Base-by-base conservation (phyloP, 257 asterid species). In the Solanum etuberosum region DNA sequence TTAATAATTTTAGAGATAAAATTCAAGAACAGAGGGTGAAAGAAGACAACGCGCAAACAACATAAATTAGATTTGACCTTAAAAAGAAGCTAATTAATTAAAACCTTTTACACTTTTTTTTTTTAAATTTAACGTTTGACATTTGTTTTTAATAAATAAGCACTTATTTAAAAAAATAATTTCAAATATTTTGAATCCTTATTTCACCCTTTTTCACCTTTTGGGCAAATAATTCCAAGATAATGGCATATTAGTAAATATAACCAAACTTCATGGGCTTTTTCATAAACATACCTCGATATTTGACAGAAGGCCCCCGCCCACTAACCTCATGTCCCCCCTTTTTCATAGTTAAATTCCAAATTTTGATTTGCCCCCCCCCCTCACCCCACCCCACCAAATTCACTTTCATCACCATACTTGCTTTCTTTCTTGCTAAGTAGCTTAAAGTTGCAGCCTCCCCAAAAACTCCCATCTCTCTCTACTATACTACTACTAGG, bases 401-500 rank as follows among this genome's bases (percentile, higher is more conserved):
- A 27, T 86, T 40, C 70, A 38, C 78, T 7, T 59, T 35, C 32
- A 35, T 46, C 85, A 46, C 67, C 85, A 80, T 46, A 29, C 87
- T 73, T 82, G 85, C 92, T 92, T 90, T 86, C 94, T 92, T 92
- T 89, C 76, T 83, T 91, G 92, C 94, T 88, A 89, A 87, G 92
- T 90, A 82, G 93, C 96, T 92, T 93, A 90, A 94, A 90, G 92
- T 90, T 85, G 87, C 93, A 88, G 92, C 93, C 86, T 90, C 85
- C 85, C 87, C 85, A 7, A 42, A n/a, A n/a, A n/a, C 31, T 6
- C 86, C 34, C 87, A 46, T 16, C 82, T 51, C 87, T 51, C 88
- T 51, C 72, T 48, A 86, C 54, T 48, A 46, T 46, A 48, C 59
- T 74, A 35, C 82, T 35, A 16, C 83, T 80, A 80, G 85, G 65